These are phyloP conservation scores for Trichoderma polysporum DNA, from an alignment of 2,329 filamentous ascomycete species.

Conservation along the genomic window DNA sequence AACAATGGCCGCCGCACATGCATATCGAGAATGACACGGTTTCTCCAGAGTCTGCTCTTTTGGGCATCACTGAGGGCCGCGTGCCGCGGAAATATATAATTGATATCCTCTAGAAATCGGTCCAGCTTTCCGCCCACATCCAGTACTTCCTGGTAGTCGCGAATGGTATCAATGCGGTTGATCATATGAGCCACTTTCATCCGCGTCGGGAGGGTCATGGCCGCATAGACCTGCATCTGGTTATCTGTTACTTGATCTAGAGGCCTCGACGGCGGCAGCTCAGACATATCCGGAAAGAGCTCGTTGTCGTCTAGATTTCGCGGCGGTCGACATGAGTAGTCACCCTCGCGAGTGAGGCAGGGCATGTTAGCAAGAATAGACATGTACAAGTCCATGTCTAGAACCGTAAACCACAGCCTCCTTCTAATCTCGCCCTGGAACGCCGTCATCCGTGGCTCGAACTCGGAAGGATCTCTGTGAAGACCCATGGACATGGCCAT, in stretches of 20 bases:
- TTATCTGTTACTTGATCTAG: constrained; percentile 54
- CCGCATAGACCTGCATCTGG: constrained; percentile 55
- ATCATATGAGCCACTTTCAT: constrained; percentile 52
- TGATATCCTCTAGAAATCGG: constrained; percentile 54
- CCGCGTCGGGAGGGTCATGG: constrained; percentile 49
- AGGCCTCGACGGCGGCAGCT: constrained; percentile 49
- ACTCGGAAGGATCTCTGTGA: constrained; percentile 57
- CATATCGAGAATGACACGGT: constrained; percentile 53
- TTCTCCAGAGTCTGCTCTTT: constrained; percentile 52
- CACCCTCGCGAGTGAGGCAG: constrained; percentile 50
- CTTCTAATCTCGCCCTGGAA: constrained; percentile 55
- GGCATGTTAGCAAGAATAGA: constrained; percentile 54
- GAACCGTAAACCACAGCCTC: constrained; percentile 56
- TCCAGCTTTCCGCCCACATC: constrained; percentile 55
- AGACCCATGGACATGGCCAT: constrained; percentile 61
- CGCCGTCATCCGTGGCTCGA: constrained; percentile 46
- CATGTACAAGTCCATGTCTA: constrained; percentile 57
- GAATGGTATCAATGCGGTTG: constrained; percentile 51
- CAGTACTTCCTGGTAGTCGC: constrained; percentile 54
- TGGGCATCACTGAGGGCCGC: constrained; percentile 43
- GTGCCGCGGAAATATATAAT: constrained; percentile 51
- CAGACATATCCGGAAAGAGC: constrained; percentile 47
- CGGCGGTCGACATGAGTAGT: constrained; percentile 54
- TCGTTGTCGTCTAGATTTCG: constrained; percentile 55
- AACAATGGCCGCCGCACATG: constrained; percentile 53